phyloP scores from a whole-genome alignment of 2,329 filamentous ascomycete species.

The Decorospora gaudefroyi region DNA sequence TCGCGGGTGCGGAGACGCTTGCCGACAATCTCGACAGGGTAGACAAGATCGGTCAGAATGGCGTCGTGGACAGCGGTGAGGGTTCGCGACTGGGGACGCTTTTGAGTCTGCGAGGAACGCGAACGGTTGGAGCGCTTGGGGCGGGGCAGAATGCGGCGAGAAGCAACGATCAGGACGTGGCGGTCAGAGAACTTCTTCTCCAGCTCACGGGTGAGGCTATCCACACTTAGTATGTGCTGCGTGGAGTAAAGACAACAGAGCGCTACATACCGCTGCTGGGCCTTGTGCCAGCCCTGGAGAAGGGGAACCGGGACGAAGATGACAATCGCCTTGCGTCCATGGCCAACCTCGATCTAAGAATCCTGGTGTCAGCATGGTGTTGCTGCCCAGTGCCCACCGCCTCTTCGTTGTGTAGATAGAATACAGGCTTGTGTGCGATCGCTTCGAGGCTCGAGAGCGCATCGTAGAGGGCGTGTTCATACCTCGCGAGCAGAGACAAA shows the following conservation, averaged over 20 bases:
- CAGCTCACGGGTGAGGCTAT: conserved; percentile 96
- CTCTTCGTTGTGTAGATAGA: conserved; percentile 51
- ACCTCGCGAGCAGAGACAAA: conserved; percentile 99
- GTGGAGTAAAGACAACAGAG: background rate
- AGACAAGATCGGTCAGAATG: conserved; percentile 97
- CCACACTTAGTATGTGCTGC: conserved; percentile 13
- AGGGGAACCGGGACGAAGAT: conserved; percentile 99
- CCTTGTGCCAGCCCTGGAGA: conserved; percentile 97
- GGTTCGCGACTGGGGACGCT: conserved; percentile 96
- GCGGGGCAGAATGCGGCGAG: conserved; percentile 96
- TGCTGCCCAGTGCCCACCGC: conserved; percentile 62
- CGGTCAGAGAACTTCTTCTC: conserved; percentile 99
- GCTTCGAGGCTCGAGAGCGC: conserved; percentile 37
- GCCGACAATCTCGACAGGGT: conserved; percentile 99
- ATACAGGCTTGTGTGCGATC: conserved; percentile 32
- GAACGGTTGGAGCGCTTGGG: conserved; percentile 98
- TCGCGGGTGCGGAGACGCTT: conserved; percentile 99
- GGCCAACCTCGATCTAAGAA: conserved; percentile 96
- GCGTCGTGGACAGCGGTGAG: conserved; percentile 98
- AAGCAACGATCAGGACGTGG: conserved; percentile 98
- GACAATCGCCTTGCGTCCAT: conserved; percentile 99
- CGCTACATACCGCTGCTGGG: conserved; percentile 99
- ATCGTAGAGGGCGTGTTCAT: conserved; percentile 59
- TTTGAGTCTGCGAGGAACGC: conserved; percentile 96
- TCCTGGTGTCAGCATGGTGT: conserved; percentile 60